These are phyloP conservation scores for Cercospora sp. DNA, from an alignment of 2,329 filamentous ascomycete genomes.

Conservation along the genomic window DNA sequence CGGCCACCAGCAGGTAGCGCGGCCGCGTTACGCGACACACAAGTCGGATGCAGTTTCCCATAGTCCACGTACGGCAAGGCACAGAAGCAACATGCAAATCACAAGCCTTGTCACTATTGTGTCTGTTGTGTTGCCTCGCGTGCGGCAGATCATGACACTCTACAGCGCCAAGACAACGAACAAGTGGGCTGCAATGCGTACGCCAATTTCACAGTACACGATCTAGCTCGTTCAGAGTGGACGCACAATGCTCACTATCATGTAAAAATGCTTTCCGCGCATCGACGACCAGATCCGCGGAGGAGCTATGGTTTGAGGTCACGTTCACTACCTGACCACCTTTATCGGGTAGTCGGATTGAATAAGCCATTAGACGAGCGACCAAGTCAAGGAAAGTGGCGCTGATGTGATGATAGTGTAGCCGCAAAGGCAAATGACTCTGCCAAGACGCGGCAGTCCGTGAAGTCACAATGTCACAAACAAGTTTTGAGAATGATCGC, in stretches of 20 bases:
- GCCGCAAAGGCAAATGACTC: neutral
- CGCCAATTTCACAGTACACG: neutral
- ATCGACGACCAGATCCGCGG: neutral
- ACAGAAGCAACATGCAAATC: neutral
- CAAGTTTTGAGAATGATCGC: neutral
- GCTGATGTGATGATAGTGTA: neutral
- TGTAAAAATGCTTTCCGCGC: neutral
- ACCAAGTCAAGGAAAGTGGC: neutral
- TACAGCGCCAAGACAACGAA: neutral
- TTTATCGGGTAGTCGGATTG: neutral
- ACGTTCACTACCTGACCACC: neutral
- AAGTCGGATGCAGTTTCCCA: neutral
- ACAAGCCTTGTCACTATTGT: neutral
- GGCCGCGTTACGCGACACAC: neutral
- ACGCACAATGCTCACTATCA: neutral
- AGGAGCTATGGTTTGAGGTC: neutral
- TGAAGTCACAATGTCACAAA: neutral
- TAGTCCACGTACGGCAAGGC: neutral
- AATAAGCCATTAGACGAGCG: neutral
- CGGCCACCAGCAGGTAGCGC: neutral
- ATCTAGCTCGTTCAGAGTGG: neutral
- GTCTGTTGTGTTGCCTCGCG: conserved; percentile 5
- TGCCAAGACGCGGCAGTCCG: neutral
- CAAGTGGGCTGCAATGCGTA: neutral
- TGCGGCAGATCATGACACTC: neutral